Evolutionary conservation across 441 rosid species (phyloP).

Genomic region (Aquilaria agallochum): DNA sequence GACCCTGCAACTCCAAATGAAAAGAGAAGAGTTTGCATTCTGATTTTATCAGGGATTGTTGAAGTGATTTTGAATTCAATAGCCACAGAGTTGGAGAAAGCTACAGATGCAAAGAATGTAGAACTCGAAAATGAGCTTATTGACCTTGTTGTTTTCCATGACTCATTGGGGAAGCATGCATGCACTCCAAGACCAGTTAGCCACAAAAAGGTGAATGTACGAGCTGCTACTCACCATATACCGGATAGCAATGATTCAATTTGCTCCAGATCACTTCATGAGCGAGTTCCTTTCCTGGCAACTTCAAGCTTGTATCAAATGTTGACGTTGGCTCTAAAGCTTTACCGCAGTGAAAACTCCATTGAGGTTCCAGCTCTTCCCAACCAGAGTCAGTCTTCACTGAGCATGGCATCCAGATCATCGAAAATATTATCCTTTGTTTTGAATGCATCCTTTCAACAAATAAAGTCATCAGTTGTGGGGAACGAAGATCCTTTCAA

Average conservation of each 20-base stretch:
- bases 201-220: constrained; percentile 42
- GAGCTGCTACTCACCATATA: constrained; percentile 26
- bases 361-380: constrained; percentile 34
- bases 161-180: constrained; percentile 37
- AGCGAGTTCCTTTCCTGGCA: constrained; percentile 48
- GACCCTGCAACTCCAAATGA: constrained; percentile 42
- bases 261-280: constrained; percentile 29
- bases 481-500: constrained; percentile 53
- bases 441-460: constrained; percentile 51
- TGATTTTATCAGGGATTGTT: constrained; percentile 47
- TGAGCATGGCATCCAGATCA: constrained; percentile 32
- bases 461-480: constrained; percentile 44
- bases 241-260: constrained; percentile 29
- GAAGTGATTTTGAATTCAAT: constrained; percentile 60
- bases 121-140: constrained; percentile 61
- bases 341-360: constrained; percentile 23
- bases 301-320: constrained; percentile 70
- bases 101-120: constrained; percentile 34
- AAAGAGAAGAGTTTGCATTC: constrained; percentile 45
- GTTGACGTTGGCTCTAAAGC: constrained; percentile 34
- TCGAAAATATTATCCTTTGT: constrained; percentile 40
- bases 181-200: constrained; percentile 38
- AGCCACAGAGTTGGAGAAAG: constrained; percentile 58
- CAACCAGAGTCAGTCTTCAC: constrained; percentile 45
- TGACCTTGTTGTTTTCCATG: constrained; percentile 43